Base-by-base conservation (phyloP, 768 basidiomycete species). In the Podaxis carcinomalis region DNA sequence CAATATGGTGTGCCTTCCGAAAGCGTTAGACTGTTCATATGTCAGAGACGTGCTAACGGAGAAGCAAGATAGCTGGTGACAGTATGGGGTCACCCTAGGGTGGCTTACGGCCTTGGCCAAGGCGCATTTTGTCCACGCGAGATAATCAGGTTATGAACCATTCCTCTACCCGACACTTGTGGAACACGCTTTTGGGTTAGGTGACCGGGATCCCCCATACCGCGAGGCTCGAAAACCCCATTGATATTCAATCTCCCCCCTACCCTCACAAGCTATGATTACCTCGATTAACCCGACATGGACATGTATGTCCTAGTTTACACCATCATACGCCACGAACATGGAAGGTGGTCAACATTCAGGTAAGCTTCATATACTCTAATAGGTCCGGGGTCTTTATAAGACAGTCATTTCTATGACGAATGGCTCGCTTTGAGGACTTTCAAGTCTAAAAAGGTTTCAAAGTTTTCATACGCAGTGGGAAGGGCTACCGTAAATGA, bases 291-390 rank as follows among this genome's bases (percentile, higher is more conserved):
- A 32, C 40, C 40, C 28, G 11, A 14, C 28, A 49, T 57, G 39
- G 56, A 37, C 50, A 51, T 51, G 57, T 51, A 39, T 25, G 28
- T 54, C 52, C 50, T 36, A 37, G 37, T 21, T 54, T 54, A 44
- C 37, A 16, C 28, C 49, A 50, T 58, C 23, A 16, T 23, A 47
- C 59, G 50, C 59, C 59, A 61, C 59, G 44, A 27, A 27, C 59
- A 61, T 61, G 42, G 52, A 55, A 54, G 52, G 59, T 14, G 46
- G 40, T 25, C 9, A 54, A 40, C 51, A 44, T 44, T 60, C 59
- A 60, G 42, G 54, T 60, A 44, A 55, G 21, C 44, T 54, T 50
- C 52, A 55, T 39, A 54, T 25, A 51, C 3, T 40, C 16, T 19
- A 40, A 59, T 42, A 56, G 54, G 27, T n/a, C 53, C 59, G 44